Base-by-base conservation (phyloP, 2,329 filamentous ascomycete species). In the Ophiostoma montium region DNA sequence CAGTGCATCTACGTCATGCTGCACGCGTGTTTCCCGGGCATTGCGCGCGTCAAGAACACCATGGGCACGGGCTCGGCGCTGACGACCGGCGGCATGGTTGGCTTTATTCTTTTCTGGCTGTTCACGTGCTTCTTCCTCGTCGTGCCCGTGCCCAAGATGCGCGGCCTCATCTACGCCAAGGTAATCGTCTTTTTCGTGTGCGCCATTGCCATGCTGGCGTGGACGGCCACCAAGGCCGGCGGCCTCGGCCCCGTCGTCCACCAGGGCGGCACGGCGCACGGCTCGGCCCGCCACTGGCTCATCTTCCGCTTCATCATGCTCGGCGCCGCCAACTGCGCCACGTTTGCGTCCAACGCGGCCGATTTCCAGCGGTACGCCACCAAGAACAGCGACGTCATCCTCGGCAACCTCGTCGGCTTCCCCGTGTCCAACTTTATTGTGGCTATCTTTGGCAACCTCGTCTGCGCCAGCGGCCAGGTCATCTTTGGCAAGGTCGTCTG, bases 301-400 rank as follows among this genome's bases (percentile, higher is more conserved):
- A 56, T 67, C 5, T 54, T 63, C 33, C 61, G 61, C 19, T 66
- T 66, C 57, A 53, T 68, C 46, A 58, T 64, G 23, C 56, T 68
- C 11, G 62, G 62, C 39, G 55, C 62, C 15, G 59, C 63, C 33
- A 62, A 62, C 50, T 63, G 60, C 38, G 61, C 61, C 8, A 67
- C 62, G 5, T 67, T 61, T 55, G 63, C 59, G n/a, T 63, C 59
- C 35, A 68, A 67, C 52, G 65, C 65, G 3, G 62, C 66, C 0
- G 67, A 70, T 54, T 65, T 70, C 41, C 67, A 69, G 51, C 60
- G 68, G 15, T 71, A 70, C 53, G 63, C 68, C 0, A 55, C 48
- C 0, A 63, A 61, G 38, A 63, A 65, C 1, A 63, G 61, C 10
- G 67, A 71, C 52, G 63, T 66, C 1, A 59, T 71, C 16, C 30